Conservation (phyloP, 495 filamentous ascomycete genomes). For the Trichocladium antarcticum region DNA sequence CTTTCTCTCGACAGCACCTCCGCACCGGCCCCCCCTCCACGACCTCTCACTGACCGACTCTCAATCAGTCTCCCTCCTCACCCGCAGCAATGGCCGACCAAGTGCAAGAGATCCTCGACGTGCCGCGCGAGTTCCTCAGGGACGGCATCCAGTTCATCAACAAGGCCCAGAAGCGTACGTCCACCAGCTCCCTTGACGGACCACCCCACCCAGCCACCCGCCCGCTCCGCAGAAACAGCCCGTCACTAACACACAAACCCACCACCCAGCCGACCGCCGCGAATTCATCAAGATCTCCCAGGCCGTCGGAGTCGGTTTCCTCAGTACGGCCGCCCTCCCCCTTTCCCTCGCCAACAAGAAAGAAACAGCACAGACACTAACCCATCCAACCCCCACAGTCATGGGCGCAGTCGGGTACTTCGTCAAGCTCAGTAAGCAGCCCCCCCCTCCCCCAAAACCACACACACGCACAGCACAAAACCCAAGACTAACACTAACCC, state of each 20-base stretch:
- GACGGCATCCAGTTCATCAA: conserved; percentile 76
- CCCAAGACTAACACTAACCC: background rate
- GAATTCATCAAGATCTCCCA: conserved; percentile 94
- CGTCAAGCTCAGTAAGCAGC: conserved; percentile 70
- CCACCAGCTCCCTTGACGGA: background rate
- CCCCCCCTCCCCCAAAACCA: background rate
- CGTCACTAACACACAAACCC: conserved; percentile 9
- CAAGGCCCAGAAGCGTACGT: conserved; percentile 72
- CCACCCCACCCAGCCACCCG: no score
- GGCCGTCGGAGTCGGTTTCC: conserved; percentile 67
- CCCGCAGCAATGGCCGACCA: conserved; percentile 54
- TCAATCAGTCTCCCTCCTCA: background rate
- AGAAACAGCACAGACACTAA: background rate
- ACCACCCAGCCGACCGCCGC: conserved; percentile 50
- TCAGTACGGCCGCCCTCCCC: conserved; percentile 15
- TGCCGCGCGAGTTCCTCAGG: conserved; percentile 70
- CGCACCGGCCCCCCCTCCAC: background rate
- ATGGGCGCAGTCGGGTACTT: conserved; percentile 64
- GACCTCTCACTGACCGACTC: background rate
- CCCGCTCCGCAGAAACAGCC: conserved; percentile 10
- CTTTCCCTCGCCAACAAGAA: background rate
- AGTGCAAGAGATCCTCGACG: conserved; percentile 66
- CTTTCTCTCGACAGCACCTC: background rate
- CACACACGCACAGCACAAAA: background rate
- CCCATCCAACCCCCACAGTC: conserved; percentile 5